Evolutionary conservation across 768 basidiomycete genomes (phyloP).

Genomic region (Peribolospora kevripleyi): DNA sequence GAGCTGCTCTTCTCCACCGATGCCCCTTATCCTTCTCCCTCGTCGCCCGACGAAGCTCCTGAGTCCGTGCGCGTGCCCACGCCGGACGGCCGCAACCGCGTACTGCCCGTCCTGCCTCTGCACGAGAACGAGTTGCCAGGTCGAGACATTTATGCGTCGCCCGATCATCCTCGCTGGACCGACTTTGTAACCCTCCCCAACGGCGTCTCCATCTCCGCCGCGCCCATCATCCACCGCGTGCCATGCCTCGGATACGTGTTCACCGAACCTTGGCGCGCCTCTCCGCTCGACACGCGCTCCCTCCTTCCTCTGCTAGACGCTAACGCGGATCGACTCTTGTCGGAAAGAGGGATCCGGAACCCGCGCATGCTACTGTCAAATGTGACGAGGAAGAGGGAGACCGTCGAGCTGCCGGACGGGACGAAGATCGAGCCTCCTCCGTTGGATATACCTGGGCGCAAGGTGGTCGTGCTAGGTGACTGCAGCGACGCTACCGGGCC

Average conservation of each 20-base stretch:
- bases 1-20: slow-evolving; percentile 44
- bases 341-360: slow-evolving; percentile 25
- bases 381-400: slow-evolving; percentile 39
- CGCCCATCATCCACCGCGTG: slow-evolving; percentile 48
- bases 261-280: slow-evolving; percentile 35
- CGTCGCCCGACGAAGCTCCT: too few species aligned
- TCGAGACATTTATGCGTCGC: slow-evolving; percentile 28
- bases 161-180: slow-evolving; percentile 40
- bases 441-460: slow-evolving; percentile 36
- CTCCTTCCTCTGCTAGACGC: slow-evolving; percentile 22
- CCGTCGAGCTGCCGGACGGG: slow-evolving; percentile 42
- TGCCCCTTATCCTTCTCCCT: slow-evolving; percentile 27
- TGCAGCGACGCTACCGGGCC: slow-evolving; percentile 35
- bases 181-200: slow-evolving; percentile 24
- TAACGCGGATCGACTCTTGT: slow-evolving; percentile 12
- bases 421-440: slow-evolving; percentile 38
- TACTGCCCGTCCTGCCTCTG: slow-evolving; percentile 11
- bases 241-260: slow-evolving; percentile 60
- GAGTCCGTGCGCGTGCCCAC: slow-evolving; percentile 8
- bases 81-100: slow-evolving; percentile 16
- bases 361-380: slow-evolving; percentile 44
- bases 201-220: slow-evolving; percentile 40
- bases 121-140: slow-evolving; percentile 45
- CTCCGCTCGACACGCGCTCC: slow-evolving; percentile 38
- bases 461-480: slow-evolving; percentile 54